Evolutionary conservation across 805 yeast genomes (phyloP).

Genomic region (Teunomyces tritomae): DNA sequence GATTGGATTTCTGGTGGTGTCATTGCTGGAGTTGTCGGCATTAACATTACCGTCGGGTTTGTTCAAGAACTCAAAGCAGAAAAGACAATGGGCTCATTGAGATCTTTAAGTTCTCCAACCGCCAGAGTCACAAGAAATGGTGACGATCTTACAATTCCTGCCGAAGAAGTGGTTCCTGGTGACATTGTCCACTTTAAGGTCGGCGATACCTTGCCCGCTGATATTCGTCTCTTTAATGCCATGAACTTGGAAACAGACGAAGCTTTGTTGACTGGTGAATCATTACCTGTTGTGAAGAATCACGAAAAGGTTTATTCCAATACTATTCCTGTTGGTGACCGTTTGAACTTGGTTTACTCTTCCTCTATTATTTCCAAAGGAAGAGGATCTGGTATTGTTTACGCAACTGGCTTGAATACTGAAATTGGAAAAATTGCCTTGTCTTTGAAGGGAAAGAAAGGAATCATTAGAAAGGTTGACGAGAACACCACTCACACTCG

Average conservation of each 20-base stretch:
- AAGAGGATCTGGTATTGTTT: slow-evolving; percentile 66
- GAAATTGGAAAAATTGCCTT: slow-evolving; percentile 75
- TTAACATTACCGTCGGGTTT: slow-evolving; percentile 67
- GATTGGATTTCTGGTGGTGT: slow-evolving; percentile 87
- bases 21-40: slow-evolving; percentile 60
- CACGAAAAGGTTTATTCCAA: slow-evolving; percentile 38
- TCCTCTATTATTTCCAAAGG: slow-evolving; percentile 74
- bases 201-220: slow-evolving; percentile 79
- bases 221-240: slow-evolving; percentile 54
- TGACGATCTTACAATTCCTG: slow-evolving; percentile 51
- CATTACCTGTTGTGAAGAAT: slow-evolving; percentile 60
- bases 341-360: slow-evolving; percentile 67
- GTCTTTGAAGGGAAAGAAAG: slow-evolving; percentile 45
- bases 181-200: slow-evolving; percentile 61
- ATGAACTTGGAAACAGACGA: slow-evolving; percentile 72
- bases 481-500: slow-evolving; percentile 42
- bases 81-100: slow-evolving; percentile 72
- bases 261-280: slow-evolving; percentile 65
- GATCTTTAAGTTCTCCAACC: slow-evolving; percentile 65
- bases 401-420: slow-evolving; percentile 66
- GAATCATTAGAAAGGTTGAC: slow-evolving; percentile 39
- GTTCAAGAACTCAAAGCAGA: slow-evolving; percentile 73
- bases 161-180: slow-evolving; percentile 70
- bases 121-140: slow-evolving; percentile 68
- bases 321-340: slow-evolving; percentile 64